These are phyloP conservation scores for Sclerotiophoma versabilis DNA, from an alignment of 2,329 filamentous ascomycete species.

Conservation along the genomic window DNA sequence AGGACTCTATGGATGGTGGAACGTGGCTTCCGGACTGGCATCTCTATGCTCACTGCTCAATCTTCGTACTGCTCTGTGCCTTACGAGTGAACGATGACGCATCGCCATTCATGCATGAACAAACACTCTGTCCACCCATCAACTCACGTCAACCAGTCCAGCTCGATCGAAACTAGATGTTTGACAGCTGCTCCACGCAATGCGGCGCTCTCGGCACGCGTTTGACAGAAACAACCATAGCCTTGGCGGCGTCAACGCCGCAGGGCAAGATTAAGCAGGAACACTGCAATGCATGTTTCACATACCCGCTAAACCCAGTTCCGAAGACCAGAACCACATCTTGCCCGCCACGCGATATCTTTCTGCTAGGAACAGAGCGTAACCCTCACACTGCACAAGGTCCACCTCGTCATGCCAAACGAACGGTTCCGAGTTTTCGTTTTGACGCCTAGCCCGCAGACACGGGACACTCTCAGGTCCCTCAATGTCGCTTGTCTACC, in stretches of 20 bases:
- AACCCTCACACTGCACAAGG: conserved; percentile 7
- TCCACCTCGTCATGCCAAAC: conserved; percentile 10
- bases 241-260: conserved; percentile 31
- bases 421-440: conserved; percentile 6
- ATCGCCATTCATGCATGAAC: conserved; percentile 12
- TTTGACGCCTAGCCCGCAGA: conserved; percentile 25
- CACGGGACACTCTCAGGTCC: conserved; percentile 25
- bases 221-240: conserved; percentile 29
- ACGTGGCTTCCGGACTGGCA: background rate
- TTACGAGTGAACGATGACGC: background rate
- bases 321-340: conserved; percentile 14
- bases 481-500: conserved; percentile 35
- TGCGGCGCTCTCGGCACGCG: conserved; percentile 11
- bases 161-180: conserved; percentile 10
- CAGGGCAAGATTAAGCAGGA: conserved; percentile 22
- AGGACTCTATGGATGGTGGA: background rate
- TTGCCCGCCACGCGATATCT: conserved; percentile 7
- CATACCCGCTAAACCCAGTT: conserved; percentile 16
- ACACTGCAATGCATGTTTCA: conserved; percentile 32
- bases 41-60: background rate
- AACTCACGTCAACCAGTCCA: conserved; percentile 2
- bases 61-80: background rate
- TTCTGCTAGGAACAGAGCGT: conserved; percentile 11
- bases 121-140: background rate
- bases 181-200: conserved; percentile 25